phyloP scores from a whole-genome alignment of 345 rosid species.

The Aquilaria malaccensis region DNA sequence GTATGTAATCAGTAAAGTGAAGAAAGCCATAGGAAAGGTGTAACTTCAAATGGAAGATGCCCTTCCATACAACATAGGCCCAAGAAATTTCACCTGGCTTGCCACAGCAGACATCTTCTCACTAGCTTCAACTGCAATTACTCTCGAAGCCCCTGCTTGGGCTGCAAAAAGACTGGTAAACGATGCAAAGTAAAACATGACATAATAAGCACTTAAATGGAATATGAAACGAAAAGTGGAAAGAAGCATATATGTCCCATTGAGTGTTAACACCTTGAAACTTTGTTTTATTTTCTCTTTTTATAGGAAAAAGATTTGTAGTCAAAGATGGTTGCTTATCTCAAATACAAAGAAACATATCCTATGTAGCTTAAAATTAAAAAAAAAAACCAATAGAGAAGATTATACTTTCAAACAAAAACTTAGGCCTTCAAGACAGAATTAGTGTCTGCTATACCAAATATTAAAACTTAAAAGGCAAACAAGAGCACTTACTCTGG shows the following conservation, averaged over 20 bases:
- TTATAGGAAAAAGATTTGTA: too few relatives aligned
- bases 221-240: not conserved
- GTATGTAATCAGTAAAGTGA: not conserved
- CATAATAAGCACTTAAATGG: constrained; percentile 6
- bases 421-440: too few relatives aligned
- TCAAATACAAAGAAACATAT: too few relatives aligned
- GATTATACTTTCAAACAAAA: too few relatives aligned
- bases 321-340: too few relatives aligned
- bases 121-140: constrained; percentile 89
- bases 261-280: not conserved
- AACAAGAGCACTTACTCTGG: too few relatives aligned
- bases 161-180: constrained; percentile 78
- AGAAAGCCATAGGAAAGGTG: constrained; percentile 2
- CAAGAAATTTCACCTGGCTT: constrained; percentile 47
- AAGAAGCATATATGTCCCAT: not conserved
- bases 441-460: too few relatives aligned
- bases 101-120: constrained; percentile 94
- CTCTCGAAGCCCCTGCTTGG: constrained; percentile 89
- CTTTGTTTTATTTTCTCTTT: not conserved
- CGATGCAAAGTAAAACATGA: not conserved
- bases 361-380: too few relatives aligned
- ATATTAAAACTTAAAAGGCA: too few relatives aligned
- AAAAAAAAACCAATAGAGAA: too few relatives aligned
- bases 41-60: constrained; percentile 10
- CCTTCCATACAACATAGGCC: constrained; percentile 4